Conservation (phyloP, 2,329 filamentous ascomycete genomes). For the Arthrobotrys pseudoclavata region DNA sequence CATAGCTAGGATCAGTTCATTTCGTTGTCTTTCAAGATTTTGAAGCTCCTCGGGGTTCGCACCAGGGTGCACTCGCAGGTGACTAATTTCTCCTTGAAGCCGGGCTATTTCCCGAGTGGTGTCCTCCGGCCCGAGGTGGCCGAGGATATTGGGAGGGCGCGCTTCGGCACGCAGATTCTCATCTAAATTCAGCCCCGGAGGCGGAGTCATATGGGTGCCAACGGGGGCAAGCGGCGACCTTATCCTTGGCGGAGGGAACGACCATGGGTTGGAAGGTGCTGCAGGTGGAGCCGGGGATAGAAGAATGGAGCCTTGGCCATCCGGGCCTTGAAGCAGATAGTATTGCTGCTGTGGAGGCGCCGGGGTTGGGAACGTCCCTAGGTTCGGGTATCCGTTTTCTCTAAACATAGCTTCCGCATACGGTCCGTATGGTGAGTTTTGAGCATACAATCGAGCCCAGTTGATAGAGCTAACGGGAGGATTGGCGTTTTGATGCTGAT, state of each 20-base stretch:
- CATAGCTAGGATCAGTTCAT: background rate
- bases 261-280: background rate
- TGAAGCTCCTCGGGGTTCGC: background rate
- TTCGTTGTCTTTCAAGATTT: background rate
- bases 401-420: no score
- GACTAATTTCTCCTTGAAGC: background rate
- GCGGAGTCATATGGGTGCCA: conserved; percentile 40
- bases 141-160: background rate
- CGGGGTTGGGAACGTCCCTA: background rate
- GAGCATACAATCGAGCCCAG: background rate
- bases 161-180: background rate
- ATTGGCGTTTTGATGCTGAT: background rate
- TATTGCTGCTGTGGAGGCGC: conserved; percentile 19
- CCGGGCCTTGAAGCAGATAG: conserved; percentile 26
- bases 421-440: background rate
- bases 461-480: background rate
- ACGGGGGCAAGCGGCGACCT: conserved; percentile 33
- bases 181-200: conserved; percentile 33
- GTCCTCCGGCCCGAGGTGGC: background rate
- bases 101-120: background rate
- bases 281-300: conserved; percentile 20
- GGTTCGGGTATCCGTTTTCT: no score
- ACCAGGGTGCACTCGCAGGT: background rate
- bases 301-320: conserved; percentile 39
- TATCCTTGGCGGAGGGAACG: conserved; percentile 24